These are phyloP conservation scores for Drechslera avenae DNA, from an alignment of 2,329 filamentous ascomycete genomes.

Conservation along the genomic window DNA sequence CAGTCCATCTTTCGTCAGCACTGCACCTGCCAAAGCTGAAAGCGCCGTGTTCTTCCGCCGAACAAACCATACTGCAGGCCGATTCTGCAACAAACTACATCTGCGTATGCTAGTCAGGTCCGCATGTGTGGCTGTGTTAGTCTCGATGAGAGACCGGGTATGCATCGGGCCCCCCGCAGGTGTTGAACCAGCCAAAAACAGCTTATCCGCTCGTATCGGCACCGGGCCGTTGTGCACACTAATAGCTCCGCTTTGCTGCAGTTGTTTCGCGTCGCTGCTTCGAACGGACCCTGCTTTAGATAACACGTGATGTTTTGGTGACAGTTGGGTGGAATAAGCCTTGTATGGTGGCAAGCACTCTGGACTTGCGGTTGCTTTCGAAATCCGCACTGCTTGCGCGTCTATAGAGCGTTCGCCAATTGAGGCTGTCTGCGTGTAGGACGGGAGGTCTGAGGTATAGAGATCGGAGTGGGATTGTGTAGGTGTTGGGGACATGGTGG, in stretches of 20 bases:
- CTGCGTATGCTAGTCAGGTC: slow-evolving; percentile 11
- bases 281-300: no score
- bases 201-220: no score
- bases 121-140: background rate
- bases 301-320: background rate
- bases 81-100: slow-evolving; percentile 32
- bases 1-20: slow-evolving; percentile 35
- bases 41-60: slow-evolving; percentile 32
- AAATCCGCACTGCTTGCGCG: slow-evolving; percentile 16
- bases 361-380: slow-evolving; percentile 11
- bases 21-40: slow-evolving; percentile 34
- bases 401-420: slow-evolving; percentile 23
- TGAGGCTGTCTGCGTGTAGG: background rate
- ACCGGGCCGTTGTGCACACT: no score
- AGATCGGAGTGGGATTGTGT: no score
- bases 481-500: no score
- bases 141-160: background rate
- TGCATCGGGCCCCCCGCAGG: no score
- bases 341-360: background rate
- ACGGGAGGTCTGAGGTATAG: no score
- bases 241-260: background rate
- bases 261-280: background rate
- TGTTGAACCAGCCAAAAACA: no score
- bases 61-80: slow-evolving; percentile 37
- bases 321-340: background rate